These are phyloP conservation scores for Mycosphaerelloides madeirae DNA, from an alignment of 2,329 filamentous ascomycete genomes.

Conservation along the genomic window DNA sequence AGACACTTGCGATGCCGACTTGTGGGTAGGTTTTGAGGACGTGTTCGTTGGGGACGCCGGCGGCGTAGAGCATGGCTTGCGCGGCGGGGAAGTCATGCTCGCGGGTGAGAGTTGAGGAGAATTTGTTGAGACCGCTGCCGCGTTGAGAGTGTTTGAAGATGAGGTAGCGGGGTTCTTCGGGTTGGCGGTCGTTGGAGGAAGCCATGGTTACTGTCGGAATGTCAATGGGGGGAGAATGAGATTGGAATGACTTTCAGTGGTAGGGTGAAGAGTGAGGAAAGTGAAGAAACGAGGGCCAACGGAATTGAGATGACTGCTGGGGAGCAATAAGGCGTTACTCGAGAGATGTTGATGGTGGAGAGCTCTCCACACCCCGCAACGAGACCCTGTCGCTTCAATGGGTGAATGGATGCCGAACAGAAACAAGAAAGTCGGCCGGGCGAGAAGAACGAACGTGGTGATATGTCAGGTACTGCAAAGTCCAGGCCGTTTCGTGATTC, in stretches of 20 bases:
- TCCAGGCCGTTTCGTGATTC: too few relatives aligned
- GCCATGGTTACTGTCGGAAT: neutral
- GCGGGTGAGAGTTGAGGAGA: conserved; percentile 75
- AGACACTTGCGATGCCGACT: conserved; percentile 84
- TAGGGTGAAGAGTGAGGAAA: conserved; percentile 4
- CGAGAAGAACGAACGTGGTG: neutral
- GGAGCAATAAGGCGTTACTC: conserved; percentile 2
- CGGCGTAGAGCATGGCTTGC: conserved; percentile 93
- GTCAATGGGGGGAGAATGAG: neutral
- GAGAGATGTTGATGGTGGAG: conserved; percentile 1
- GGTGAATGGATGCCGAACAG: conserved; percentile 13
- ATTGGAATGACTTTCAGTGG: conserved; percentile 12
- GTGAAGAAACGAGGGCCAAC: conserved; percentile 6
- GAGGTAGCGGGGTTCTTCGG: conserved; percentile 50
- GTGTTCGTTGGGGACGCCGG: conserved; percentile 75
- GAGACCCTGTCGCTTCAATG: conserved; percentile 4
- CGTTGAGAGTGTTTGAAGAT: conserved; percentile 53
- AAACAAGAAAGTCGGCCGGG: conserved; percentile 9
- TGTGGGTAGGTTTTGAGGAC: conserved; percentile 89
- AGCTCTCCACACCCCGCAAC: conserved; percentile 14
- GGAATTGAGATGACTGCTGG: conserved; percentile 12
- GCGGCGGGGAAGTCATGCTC: conserved; percentile 89
- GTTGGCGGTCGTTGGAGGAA: conserved; percentile 16
- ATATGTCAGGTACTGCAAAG: neutral
- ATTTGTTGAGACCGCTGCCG: conserved; percentile 69